phyloP scores from a whole-genome alignment of 1,139 yeast genomes.

The Groenewaldozyma auringiensis region DNA sequence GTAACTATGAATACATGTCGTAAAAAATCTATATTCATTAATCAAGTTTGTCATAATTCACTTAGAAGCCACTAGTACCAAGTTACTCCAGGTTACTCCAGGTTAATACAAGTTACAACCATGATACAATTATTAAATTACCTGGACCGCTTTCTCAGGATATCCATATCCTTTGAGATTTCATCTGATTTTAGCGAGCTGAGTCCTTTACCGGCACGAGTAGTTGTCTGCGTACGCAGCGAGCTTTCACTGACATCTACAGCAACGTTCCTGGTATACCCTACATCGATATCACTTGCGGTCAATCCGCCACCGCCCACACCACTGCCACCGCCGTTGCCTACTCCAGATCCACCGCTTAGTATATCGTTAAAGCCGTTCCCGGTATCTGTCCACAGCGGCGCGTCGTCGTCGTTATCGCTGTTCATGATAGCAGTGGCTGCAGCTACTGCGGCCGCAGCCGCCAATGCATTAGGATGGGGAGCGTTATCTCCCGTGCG shows the following conservation, averaged over 20 bases:
- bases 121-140: too few relatives aligned
- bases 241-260: background rate
- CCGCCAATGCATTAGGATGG: background rate
- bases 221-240: background rate
- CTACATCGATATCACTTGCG: background rate
- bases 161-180: constrained; percentile 1
- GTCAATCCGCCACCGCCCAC: background rate
- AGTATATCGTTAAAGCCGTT: background rate
- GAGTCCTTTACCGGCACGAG: background rate
- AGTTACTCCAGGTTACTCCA: too few relatives aligned
- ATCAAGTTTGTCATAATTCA: too few relatives aligned
- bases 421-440: constrained; percentile 1
- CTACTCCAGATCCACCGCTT: background rate
- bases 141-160: too few relatives aligned
- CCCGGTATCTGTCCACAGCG: background rate
- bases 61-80: too few relatives aligned
- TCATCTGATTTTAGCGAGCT: background rate
- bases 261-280: background rate
- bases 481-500: background rate
- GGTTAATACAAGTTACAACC: too few relatives aligned
- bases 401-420: background rate
- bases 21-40: too few relatives aligned
- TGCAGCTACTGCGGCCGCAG: constrained; percentile 2
- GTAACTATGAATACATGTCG: too few relatives aligned
- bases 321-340: background rate